Percentiles rank a stretch among this genome's conserved stretches.
phyloP scores from a whole-genome alignment of 202 grass and related monocot species.

The Saccharum hybrid region DNA sequence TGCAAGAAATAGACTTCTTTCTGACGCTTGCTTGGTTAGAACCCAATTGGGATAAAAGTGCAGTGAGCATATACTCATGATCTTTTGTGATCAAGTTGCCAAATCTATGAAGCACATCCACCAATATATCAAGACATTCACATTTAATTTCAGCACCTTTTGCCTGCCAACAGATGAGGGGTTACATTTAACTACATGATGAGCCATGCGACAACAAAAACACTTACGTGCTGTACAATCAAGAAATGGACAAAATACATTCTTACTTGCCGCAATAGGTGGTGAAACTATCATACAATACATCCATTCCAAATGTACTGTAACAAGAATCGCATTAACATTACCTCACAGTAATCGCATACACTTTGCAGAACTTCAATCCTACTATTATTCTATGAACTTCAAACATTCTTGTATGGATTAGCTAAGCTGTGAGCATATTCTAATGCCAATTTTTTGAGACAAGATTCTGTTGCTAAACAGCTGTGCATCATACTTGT shows the following conservation, averaged over 20 bases:
- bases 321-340: no score
- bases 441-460: conserved; percentile 15
- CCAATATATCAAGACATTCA: conserved; percentile 94
- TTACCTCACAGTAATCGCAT: background rate
- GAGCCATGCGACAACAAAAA: background rate
- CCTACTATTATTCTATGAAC: background rate
- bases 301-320: background rate
- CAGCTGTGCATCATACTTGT: background rate
- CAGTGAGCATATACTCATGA: conserved; percentile 74
- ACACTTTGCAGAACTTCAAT: background rate
- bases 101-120: conserved; percentile 90
- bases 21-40: conserved; percentile 88
- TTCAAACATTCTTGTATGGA: background rate
- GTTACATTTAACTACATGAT: background rate
- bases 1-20: conserved; percentile 94
- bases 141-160: conserved; percentile 95
- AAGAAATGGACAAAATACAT: conserved; percentile 3
- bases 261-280: background rate
- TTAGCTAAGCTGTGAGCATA: background rate
- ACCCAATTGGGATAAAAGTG: conserved; percentile 76
- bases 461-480: background rate
- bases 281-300: background rate
- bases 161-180: conserved; percentile 59
- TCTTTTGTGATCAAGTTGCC: conserved; percentile 84
- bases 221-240: background rate